phyloP scores from a whole-genome alignment of 345 rosid genomes.

The Moricandia moricandioides region DNA sequence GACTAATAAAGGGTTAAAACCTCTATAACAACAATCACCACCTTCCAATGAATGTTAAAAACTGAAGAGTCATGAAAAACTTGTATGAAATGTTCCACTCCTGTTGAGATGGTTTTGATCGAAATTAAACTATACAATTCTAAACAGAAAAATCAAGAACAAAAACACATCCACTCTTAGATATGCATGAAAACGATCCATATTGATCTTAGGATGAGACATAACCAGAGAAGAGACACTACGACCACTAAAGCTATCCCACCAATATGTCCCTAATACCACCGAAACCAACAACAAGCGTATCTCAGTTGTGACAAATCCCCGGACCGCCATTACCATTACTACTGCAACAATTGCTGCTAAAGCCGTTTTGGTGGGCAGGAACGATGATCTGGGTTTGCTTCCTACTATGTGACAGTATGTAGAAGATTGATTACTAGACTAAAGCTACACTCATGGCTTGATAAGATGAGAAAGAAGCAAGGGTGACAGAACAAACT shows the following conservation, averaged over 20 bases:
- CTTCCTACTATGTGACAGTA: constrained; percentile 81
- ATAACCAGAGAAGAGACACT: constrained; percentile 59
- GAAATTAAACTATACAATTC: not conserved
- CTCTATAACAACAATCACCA: not conserved
- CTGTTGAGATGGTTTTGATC: constrained; percentile 18
- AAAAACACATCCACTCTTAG: not conserved
- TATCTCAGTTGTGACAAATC: constrained; percentile 63
- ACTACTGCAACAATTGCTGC: constrained; percentile 75
- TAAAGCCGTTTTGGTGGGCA: constrained; percentile 77
- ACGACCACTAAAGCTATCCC: constrained; percentile 69
- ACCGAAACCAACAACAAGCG: constrained; percentile 65
- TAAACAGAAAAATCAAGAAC: not conserved
- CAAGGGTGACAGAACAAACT: constrained; percentile 7
- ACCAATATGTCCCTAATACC: constrained; percentile 65
- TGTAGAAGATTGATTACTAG: constrained; percentile 43
- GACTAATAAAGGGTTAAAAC: not conserved
- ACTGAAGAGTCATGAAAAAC: constrained; percentile 6
- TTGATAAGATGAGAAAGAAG: constrained; percentile 11
- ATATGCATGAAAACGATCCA: constrained; percentile 13
- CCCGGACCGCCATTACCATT: constrained; percentile 45
- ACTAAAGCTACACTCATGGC: constrained; percentile 35
- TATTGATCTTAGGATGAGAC: constrained; percentile 19
- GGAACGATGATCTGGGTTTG: constrained; percentile 70
- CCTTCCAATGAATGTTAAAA: not conserved
- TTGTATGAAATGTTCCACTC: not conserved